A percentile compares a stretch with the other conserved stretches of the same genome.
phyloP scores from a whole-genome alignment of 2,329 filamentous ascomycete genomes.

The Ophiocordyceps camponoti-floridani region DNA sequence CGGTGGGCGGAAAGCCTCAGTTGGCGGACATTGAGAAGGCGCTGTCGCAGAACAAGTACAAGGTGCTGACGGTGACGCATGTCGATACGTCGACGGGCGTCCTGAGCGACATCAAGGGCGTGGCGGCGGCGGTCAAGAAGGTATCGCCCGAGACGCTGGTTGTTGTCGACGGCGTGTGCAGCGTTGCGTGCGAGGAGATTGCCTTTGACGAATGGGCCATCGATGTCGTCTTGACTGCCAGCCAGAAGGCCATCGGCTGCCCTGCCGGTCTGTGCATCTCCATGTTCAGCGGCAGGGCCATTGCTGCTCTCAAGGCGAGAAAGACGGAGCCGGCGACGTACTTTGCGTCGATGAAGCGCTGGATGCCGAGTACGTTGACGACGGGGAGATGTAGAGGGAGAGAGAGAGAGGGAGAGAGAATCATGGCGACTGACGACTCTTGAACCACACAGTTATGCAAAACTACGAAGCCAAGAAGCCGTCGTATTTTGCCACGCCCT shows the following conservation, averaged over 20 bases:
- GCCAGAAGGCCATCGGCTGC: constrained; percentile 92
- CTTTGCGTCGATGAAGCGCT: constrained; percentile 95
- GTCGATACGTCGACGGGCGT: constrained; percentile 97
- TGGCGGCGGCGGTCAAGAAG: constrained; percentile 66
- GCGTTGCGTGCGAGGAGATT: constrained; percentile 89
- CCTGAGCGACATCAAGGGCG: constrained; percentile 69
- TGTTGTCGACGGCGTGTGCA: constrained; percentile 92
- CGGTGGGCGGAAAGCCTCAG: constrained; percentile 75
- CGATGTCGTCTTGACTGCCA: constrained; percentile 83
- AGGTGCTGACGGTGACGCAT: constrained; percentile 86
- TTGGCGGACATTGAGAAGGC: constrained; percentile 77
- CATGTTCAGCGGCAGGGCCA: constrained; percentile 79
- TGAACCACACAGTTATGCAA: constrained; percentile 56
- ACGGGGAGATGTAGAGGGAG: background rate
- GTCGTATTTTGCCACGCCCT: constrained; percentile 93
- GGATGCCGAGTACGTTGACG: constrained; percentile 56
- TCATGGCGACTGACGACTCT: background rate
- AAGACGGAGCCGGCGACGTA: constrained; percentile 74
- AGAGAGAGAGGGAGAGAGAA: too few relatives aligned
- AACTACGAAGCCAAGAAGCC: constrained; percentile 98
- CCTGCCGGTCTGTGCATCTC: constrained; percentile 88
- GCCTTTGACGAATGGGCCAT: constrained; percentile 89
- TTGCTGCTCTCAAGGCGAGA: constrained; percentile 61
- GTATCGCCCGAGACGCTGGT: constrained; percentile 85
- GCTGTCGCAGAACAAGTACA: constrained; percentile 80